phyloP scores from a whole-genome alignment of 2,329 filamentous ascomycete species.

The Colletotrichum cuscutae region DNA sequence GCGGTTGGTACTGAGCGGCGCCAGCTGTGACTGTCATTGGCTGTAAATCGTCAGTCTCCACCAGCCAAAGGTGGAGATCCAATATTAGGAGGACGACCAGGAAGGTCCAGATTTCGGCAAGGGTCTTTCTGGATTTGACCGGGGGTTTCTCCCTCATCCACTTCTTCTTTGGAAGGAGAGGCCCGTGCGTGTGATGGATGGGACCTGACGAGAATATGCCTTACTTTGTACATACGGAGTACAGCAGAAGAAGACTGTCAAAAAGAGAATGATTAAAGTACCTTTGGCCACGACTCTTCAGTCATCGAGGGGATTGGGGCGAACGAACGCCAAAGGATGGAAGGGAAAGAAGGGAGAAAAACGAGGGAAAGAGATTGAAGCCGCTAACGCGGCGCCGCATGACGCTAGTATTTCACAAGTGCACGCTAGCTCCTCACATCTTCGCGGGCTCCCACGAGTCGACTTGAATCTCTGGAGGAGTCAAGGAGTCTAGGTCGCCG shows the following conservation, averaged over 20 bases:
- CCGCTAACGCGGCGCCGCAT: neutral
- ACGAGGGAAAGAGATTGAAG: neutral
- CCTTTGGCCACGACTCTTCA: neutral
- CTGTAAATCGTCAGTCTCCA: neutral
- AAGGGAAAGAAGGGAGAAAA: neutral
- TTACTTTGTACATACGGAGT: too few relatives aligned
- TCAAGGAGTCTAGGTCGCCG: neutral
- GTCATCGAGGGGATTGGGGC: neutral
- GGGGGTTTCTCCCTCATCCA: neutral
- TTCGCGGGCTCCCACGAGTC: neutral
- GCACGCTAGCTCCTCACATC: neutral
- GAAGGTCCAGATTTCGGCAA: neutral
- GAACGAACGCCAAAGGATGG: neutral
- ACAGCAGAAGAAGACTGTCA: neutral
- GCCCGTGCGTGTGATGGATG: constrained; percentile 8
- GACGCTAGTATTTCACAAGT: neutral
- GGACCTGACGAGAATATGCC: neutral
- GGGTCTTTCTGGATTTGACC: neutral
- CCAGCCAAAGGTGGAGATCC: neutral
- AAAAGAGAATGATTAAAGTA: neutral
- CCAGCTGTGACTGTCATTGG: constrained; percentile 10
- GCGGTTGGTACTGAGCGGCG: constrained; percentile 20
- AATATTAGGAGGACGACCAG: constrained; percentile 14
- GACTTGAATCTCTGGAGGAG: neutral
- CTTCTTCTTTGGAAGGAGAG: neutral